Evolutionary conservation across 108 stramenopile species (phyloP), one percentile per base, ranked within the genome.

Genomic region (Nitzschia sp.): DNA sequence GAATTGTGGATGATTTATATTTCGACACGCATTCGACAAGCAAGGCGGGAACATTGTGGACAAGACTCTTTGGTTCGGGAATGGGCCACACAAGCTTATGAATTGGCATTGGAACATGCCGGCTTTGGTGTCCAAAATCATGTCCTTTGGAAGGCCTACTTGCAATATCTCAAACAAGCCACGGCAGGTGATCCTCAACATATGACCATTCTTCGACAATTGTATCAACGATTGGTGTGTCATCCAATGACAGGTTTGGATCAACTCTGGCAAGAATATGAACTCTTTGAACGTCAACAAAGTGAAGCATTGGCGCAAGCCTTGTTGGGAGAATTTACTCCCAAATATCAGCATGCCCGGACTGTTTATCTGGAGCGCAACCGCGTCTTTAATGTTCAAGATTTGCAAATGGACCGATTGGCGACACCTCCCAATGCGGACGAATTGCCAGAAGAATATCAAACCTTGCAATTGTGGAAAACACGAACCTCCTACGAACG

Each of bases 261-360:
- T 82, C 79, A 82, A 45, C 71, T 89, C 15, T 94, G 93, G 93
- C 84, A 89, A 66, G 93, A 94, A 61, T 94, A 94, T 70, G 93
- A 94, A 62, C 60, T 71, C 27, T 94, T 89, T 65, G 93, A 94
- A 72, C 68, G 83, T 25, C 54, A 72, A n/a, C 93, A 92, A 66
- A 84, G 76, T 45, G 93, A 94, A 59, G 70, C 77, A 1, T 59
- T 94, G 65, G 93, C 87, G n/a, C 73, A 65, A 46, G 89, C 91
- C 25, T 71, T 94, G 65, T 66, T 87, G 48, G 82, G 74, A 0
- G 93, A 94, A 51, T 85, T 71, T 63, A 66, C 75, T 28, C 93
- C 93, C 21, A 90, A 88, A 59, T 91, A 92, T 72, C 90, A 91
- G 57, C 93, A 94, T 71, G 93, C 90, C n/a, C 72, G 90, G 58